Evolutionary conservation across 805 yeast genomes (phyloP).

Genomic region (Monosporozyma unispora): DNA sequence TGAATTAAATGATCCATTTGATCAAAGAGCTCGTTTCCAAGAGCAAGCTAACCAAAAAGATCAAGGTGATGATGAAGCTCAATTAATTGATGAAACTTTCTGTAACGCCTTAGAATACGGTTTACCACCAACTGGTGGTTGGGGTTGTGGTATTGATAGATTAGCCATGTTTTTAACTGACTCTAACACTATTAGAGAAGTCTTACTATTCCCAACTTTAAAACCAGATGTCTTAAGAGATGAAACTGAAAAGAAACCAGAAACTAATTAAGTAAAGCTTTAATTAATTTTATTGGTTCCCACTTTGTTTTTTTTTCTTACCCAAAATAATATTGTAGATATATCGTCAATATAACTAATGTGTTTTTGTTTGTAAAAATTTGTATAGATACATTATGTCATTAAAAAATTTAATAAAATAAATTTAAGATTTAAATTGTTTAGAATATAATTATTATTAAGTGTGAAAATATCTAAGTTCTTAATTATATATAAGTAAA

Average conservation of each 20-base stretch:
- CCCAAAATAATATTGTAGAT: not conserved
- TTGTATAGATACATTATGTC: not conserved
- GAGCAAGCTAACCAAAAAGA: conserved; percentile 98
- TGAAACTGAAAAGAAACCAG: conserved; percentile 21
- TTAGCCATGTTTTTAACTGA: conserved; percentile 95
- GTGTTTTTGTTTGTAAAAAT: not conserved
- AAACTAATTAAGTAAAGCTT: not conserved
- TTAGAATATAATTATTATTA: not conserved
- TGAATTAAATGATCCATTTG: conserved; percentile 97
- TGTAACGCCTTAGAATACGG: conserved; percentile 97
- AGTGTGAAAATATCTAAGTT: not conserved
- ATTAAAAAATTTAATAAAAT: not conserved
- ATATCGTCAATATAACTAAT: not conserved
- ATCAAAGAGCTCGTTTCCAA: conserved; percentile 94
- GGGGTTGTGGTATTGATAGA: conserved; percentile 99
- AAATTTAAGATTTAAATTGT: not conserved
- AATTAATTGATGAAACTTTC: conserved; percentile 91
- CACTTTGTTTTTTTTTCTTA: not conserved
- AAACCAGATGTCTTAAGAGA: conserved; percentile 66
- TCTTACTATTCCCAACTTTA: conserved; percentile 94
- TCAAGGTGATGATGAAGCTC: conserved; percentile 99
- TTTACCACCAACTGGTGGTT: conserved; percentile 98
- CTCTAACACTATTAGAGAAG: conserved; percentile 96
- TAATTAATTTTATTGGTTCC: not conserved
- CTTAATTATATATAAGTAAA: not conserved